phyloP scores from a whole-genome alignment of 345 rosid genomes.

The Eucalyptus albens region DNA sequence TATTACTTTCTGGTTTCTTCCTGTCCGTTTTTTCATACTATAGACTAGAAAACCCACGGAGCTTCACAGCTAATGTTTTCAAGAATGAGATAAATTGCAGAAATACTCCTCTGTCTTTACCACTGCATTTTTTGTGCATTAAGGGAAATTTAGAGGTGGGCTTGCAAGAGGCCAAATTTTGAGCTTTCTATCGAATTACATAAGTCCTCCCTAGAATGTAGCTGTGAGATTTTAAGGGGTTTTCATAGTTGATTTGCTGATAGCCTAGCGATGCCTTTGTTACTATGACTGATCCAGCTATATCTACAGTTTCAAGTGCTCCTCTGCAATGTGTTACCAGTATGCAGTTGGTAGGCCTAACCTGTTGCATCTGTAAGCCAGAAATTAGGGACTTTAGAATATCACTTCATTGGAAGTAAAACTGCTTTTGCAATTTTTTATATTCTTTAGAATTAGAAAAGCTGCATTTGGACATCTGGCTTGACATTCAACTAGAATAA shows the following conservation, averaged over 20 bases:
- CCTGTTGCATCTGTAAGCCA: background rate
- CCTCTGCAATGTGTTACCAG: background rate
- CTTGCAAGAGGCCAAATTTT: background rate
- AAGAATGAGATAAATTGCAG: background rate
- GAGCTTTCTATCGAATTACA: background rate
- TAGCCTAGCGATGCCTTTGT: background rate
- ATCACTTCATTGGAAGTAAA: background rate
- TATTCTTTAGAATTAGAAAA: background rate
- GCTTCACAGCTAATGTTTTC: background rate
- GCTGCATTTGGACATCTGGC: background rate
- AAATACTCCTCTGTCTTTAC: background rate
- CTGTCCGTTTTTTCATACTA: background rate
- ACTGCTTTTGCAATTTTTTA: background rate
- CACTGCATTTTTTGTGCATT: background rate
- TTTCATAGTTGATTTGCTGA: background rate
- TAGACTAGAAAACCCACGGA: background rate
- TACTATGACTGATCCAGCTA: background rate
- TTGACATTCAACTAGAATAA: background rate
- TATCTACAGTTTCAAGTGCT: background rate
- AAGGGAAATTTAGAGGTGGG: background rate
- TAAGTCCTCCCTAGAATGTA: background rate
- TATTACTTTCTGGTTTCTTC: background rate
- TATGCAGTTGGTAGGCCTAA: background rate
- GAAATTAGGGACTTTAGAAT: background rate
- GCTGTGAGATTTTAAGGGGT: background rate